Base-by-base conservation (phyloP, 805 yeast species). In the Debaryomyces tyrocola region DNA sequence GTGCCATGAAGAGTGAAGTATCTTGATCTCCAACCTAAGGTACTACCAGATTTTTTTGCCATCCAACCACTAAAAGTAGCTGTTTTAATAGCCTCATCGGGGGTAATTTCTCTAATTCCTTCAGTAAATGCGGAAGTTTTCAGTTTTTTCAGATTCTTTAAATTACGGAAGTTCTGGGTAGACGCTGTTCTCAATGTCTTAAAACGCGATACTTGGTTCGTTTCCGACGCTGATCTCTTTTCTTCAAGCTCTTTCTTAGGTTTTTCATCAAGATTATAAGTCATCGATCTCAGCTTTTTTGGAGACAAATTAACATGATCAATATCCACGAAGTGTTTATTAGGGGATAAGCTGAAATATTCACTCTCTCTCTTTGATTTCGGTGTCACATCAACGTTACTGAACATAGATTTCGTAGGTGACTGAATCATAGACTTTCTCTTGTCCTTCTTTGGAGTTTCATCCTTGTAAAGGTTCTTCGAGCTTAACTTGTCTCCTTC, bases 61-160 rank as follows among this genome's bases (percentile, higher is more conserved):
- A 94, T 89, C 96, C 97, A 94, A 2, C 99, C 99, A 41, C 89
- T 83, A 56, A 75, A 82, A 45, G 78, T 86, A 0, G 97, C 89
- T 6, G 85, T 71, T 54, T 81, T 81, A 40, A 87, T 80, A 0
- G 98, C 85, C 38, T 88, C 87, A 50, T 80, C 82, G 0, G 97
- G 96, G 0, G 86, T 76, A 12, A 88, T 76, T 15, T 69, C 74
- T 55, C 90, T 77, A 37, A 94, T 87, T 6, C 99, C 99, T 67
- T 94, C 99, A 59, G 80, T 82, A 61, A 87, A 87, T 0, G 94
- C 94, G 0, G 88, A 80, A 0, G 95, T 87, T 47, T 82, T 80
- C 65, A 77, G 79, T 58, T 87, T 87, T 50, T 74, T 76, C 40
- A 74, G 68, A 2, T 77, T 69, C 1, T 77, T 71, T 31, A 78